Percentiles rank a stretch among this genome's conserved stretches.
phyloP scores from a whole-genome alignment of 2,329 filamentous ascomycete species.

The Verticillium longisporum region DNA sequence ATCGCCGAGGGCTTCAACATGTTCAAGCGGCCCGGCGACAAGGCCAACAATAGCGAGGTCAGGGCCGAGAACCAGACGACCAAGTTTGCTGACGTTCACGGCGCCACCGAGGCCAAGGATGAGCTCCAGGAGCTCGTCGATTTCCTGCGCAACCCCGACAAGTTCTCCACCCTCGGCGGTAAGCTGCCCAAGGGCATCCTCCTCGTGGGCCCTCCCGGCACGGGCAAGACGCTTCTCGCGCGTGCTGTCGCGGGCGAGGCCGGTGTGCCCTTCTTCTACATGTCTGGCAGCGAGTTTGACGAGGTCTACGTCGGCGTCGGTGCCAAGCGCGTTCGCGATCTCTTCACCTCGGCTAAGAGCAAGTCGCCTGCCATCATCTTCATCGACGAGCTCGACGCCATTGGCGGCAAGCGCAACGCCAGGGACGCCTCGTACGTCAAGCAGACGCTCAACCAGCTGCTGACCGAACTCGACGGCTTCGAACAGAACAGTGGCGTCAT shows the following conservation, averaged over 20 bases:
- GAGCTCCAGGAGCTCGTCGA: conserved; percentile 96
- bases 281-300: conserved; percentile 98
- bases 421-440: conserved; percentile 92
- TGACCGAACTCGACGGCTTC: conserved; percentile 96
- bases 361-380: conserved; percentile 94
- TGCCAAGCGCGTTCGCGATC: conserved; percentile 89
- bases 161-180: conserved; percentile 88
- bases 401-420: conserved; percentile 89
- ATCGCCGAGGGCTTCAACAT: conserved; percentile 74
- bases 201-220: conserved; percentile 90
- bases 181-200: conserved; percentile 96
- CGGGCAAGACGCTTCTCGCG: conserved; percentile 92
- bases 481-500: conserved; percentile 92
- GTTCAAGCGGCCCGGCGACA: conserved; percentile 70
- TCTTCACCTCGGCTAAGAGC: conserved; percentile 74
- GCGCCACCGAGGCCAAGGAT: conserved; percentile 96
- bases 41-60: conserved; percentile 72
- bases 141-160: conserved; percentile 87
- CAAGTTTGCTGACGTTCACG: conserved; percentile 88
- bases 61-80: conserved; percentile 90
- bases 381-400: conserved; percentile 90
- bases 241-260: conserved; percentile 95
- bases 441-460: conserved; percentile 93
- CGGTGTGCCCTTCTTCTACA: conserved; percentile 98
- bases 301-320: conserved; percentile 97